Percentiles rank a stretch among this genome's conserved stretches.
Conservation (phyloP, 2,329 filamentous ascomycete genomes). For the Xylaria digitata region DNA sequence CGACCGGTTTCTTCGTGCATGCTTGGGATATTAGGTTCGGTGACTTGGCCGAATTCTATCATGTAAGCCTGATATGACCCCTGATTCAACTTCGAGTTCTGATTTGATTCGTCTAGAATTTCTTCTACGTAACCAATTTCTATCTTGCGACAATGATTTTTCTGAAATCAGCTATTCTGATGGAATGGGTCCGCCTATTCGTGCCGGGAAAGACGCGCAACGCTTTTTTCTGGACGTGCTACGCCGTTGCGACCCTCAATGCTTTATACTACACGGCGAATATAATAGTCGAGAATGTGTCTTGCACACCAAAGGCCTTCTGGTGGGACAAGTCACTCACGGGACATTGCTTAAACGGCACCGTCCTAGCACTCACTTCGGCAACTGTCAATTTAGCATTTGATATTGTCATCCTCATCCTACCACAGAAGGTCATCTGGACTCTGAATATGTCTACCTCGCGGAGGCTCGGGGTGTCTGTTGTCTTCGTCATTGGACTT, state of each 20-base stretch:
- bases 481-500: slow-evolving; percentile 49
- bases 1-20: slow-evolving; percentile 34
- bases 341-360: slow-evolving; percentile 21
- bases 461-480: slow-evolving; percentile 47
- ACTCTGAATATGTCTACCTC: slow-evolving; percentile 46
- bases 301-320: slow-evolving; percentile 21
- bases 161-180: slow-evolving; percentile 34
- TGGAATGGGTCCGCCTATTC: slow-evolving; percentile 37
- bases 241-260: slow-evolving; percentile 24
- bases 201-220: slow-evolving; percentile 20
- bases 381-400: slow-evolving; percentile 14
- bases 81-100: background rate
- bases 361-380: slow-evolving; percentile 17
- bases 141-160: slow-evolving; percentile 29
- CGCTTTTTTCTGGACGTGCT: slow-evolving; percentile 34
- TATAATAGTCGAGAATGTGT: slow-evolving; percentile 20
- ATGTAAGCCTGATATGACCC: slow-evolving; percentile 15
- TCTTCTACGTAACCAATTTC: slow-evolving; percentile 29
- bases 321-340: slow-evolving; percentile 31
- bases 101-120: slow-evolving; percentile 11
- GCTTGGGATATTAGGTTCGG: slow-evolving; percentile 34
- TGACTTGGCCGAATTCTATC: slow-evolving; percentile 25
- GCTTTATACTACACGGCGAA: slow-evolving; percentile 21
- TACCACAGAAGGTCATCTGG: slow-evolving; percentile 23
- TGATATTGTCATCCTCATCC: slow-evolving; percentile 14